Conservation (phyloP, 108 stramenopile species). For the Conticribra guillardii region DNA sequence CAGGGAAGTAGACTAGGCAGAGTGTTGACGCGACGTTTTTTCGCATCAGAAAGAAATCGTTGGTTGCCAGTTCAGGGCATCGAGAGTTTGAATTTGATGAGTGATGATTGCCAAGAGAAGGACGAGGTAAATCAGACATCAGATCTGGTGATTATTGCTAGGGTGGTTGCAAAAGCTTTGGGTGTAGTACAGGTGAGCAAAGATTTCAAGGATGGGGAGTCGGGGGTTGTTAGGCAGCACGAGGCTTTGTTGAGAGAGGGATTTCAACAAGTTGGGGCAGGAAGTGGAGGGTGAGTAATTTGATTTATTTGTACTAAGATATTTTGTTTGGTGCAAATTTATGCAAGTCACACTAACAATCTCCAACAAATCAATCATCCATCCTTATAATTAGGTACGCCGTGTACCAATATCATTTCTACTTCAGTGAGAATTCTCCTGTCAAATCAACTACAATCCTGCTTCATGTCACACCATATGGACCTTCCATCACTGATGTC, state of each 20-base stretch:
- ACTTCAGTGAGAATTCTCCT: background rate
- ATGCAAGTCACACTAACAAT: too few relatives aligned
- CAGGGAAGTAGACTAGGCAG: conserved; percentile 70
- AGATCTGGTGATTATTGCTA: conserved; percentile 54
- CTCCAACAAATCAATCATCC: too few relatives aligned
- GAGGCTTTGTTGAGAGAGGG: conserved; percentile 40
- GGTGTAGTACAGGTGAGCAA: conserved; percentile 54
- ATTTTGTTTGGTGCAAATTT: too few relatives aligned
- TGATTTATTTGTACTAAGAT: too few relatives aligned
- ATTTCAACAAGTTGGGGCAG: conserved; percentile 45
- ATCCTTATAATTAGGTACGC: conserved; percentile 67
- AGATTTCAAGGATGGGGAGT: conserved; percentile 13
- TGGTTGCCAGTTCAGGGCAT: conserved; percentile 68
- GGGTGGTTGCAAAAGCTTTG: conserved; percentile 62
- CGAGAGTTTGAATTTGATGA: conserved; percentile 52
- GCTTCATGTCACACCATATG: conserved; percentile 75
- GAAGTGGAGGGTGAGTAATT: conserved; percentile 28
- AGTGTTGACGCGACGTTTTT: conserved; percentile 54
- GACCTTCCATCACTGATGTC: conserved; percentile 67
- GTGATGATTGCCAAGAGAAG: conserved; percentile 65
- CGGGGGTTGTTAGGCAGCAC: conserved; percentile 20
- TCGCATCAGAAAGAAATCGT: conserved; percentile 47
- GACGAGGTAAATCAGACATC: conserved; percentile 61
- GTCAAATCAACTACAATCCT: conserved; percentile 32
- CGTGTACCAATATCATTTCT: conserved; percentile 45